Evolutionary conservation across 2,329 filamentous ascomycete species (phyloP).

Genomic region (Botryosphaeria dothidea): DNA sequence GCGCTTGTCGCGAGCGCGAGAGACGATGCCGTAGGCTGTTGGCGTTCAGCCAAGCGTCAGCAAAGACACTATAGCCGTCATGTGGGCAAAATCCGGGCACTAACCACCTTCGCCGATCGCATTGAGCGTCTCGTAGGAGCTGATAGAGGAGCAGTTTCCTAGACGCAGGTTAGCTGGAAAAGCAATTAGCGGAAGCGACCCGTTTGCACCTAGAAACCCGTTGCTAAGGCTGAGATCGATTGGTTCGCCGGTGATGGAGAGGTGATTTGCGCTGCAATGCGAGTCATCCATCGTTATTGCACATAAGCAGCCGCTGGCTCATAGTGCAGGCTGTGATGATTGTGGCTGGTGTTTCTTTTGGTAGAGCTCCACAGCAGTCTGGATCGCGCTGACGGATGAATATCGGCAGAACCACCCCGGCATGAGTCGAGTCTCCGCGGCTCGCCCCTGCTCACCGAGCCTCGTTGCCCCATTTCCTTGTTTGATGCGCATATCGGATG

Average conservation of each 20-base stretch:
- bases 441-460: too few relatives aligned
- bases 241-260: constrained; percentile 31
- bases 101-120: constrained; percentile 38
- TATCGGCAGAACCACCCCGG: background rate
- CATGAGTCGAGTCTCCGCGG: too few relatives aligned
- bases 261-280: background rate
- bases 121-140: constrained; percentile 35
- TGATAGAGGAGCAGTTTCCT: constrained; percentile 37
- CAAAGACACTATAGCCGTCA: too few relatives aligned
- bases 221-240: constrained; percentile 25
- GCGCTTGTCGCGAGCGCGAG: constrained; percentile 32
- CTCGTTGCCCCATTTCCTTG: background rate
- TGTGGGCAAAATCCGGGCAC: background rate
- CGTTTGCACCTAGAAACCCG: constrained; percentile 27
- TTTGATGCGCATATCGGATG: background rate
- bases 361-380: background rate
- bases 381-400: background rate
- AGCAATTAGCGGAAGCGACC: background rate
- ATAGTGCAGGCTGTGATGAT: background rate
- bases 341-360: background rate
- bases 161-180: background rate
- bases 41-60: background rate
- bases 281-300: background rate
- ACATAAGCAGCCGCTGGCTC: background rate
- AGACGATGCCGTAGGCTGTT: constrained; percentile 28